These are phyloP conservation scores for Trypanosoma theileri DNA, from an alignment of 208 protist species.

Conservation along the genomic window DNA sequence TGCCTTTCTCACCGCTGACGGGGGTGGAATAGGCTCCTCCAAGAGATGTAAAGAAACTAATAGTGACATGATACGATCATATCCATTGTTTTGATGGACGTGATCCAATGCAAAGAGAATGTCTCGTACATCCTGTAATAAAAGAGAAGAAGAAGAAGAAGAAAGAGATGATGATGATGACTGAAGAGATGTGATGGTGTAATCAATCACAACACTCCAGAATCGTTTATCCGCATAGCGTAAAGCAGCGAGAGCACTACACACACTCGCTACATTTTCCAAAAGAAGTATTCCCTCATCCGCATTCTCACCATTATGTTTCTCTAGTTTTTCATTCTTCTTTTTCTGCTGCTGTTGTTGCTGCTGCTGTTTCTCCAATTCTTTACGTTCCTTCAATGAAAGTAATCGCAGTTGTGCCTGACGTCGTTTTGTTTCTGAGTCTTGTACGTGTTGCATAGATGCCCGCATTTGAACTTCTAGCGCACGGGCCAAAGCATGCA, in stretches of 20 bases:
- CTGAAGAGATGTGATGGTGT: slow-evolving; percentile 32
- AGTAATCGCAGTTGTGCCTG: slow-evolving; percentile 37
- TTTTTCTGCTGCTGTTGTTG: slow-evolving; percentile 1
- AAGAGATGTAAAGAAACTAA: slow-evolving; percentile 52
- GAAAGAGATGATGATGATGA: not conserved
- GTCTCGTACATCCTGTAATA: slow-evolving; percentile 47
- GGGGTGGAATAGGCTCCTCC: slow-evolving; percentile 41
- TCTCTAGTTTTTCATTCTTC: not conserved
- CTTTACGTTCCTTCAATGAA: slow-evolving; percentile 52
- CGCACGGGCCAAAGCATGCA: slow-evolving; percentile 48
- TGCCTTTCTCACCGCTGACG: slow-evolving; percentile 34
- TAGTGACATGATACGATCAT: slow-evolving; percentile 63
- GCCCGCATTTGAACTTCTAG: slow-evolving; percentile 40
- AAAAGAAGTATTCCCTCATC: slow-evolving; percentile 16
- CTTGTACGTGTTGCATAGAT: slow-evolving; percentile 7
- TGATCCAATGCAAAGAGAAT: slow-evolving; percentile 76
- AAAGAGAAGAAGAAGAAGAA: not conserved
- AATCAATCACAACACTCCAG: slow-evolving; percentile 46
- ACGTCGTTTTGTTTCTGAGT: not conserved
- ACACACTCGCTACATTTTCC: slow-evolving; percentile 45
- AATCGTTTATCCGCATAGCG: slow-evolving; percentile 41
- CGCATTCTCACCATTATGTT: not conserved
- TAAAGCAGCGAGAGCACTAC: slow-evolving; percentile 40
- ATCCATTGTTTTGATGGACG: slow-evolving; percentile 36
- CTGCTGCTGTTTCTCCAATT: slow-evolving; percentile 9